Evolutionary conservation across 352 stramenopile species (phyloP).

Genomic region (Albugo candida): DNA sequence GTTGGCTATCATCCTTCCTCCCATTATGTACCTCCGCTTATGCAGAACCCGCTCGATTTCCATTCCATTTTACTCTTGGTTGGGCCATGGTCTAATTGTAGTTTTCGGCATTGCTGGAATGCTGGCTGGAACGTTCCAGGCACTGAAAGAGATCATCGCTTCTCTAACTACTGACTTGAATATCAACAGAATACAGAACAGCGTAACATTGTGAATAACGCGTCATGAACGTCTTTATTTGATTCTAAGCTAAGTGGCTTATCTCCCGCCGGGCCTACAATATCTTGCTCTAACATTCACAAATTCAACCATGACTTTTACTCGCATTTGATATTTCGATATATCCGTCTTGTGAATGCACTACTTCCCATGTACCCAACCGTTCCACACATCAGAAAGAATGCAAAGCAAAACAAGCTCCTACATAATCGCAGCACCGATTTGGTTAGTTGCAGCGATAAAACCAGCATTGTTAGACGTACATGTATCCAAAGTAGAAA

Average conservation of each 20-base stretch:
- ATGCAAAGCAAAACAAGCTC: slow-evolving; percentile 80
- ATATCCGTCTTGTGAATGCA: slow-evolving; percentile 89
- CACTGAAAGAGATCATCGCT: slow-evolving; percentile 22
- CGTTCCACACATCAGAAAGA: slow-evolving; percentile 87
- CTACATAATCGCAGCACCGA: slow-evolving; percentile 14
- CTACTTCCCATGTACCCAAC: slow-evolving; percentile 82
- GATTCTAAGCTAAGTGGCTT: no score
- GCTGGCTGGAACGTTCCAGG: slow-evolving; percentile 36
- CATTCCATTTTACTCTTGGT: slow-evolving; percentile 12
- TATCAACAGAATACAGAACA: no score
- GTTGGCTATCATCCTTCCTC: slow-evolving; percentile 57
- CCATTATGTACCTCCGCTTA: slow-evolving; percentile 38
- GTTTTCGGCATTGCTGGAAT: slow-evolving; percentile 38
- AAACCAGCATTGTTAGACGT: slow-evolving; percentile 6
- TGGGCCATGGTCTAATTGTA: slow-evolving; percentile 11
- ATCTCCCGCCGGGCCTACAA: no score
- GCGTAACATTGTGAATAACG: no score
- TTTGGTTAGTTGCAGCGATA: not conserved
- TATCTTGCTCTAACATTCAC: no score
- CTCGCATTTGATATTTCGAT: slow-evolving; percentile 91
- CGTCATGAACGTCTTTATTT: no score
- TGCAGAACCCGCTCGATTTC: slow-evolving; percentile 15
- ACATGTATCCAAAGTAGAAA: slow-evolving; percentile 99
- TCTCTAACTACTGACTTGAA: slow-evolving; percentile 3
- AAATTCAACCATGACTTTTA: slow-evolving; percentile 15